Conservation (phyloP, 1,139 yeast genomes). For the Saccharomyces pastorianus region DNA sequence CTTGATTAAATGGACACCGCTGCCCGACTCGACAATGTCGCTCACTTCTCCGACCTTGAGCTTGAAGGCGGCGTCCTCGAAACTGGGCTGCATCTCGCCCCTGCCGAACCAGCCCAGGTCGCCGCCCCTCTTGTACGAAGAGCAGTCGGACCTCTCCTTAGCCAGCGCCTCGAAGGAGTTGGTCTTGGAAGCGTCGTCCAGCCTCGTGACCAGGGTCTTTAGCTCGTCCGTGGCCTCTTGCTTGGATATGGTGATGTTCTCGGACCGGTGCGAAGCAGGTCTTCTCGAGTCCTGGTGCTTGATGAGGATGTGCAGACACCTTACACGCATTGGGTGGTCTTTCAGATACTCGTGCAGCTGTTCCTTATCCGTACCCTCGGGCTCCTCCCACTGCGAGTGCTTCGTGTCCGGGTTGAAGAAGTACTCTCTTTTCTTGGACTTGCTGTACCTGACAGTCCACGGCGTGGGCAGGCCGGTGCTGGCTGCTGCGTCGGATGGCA, state of each 20-base stretch:
- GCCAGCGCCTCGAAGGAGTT: conserved; percentile 65
- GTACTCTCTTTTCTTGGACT: conserved; percentile 78
- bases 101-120: conserved; percentile 83
- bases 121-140: conserved; percentile 80
- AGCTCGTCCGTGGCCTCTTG: conserved; percentile 74
- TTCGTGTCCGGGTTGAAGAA: conserved; percentile 62
- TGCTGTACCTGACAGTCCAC: conserved; percentile 77
- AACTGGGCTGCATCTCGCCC: conserved; percentile 92
- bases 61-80: conserved; percentile 79
- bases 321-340: conserved; percentile 51
- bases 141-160: conserved; percentile 76
- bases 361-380: conserved; percentile 67
- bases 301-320: conserved; percentile 66
- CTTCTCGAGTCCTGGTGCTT: conserved; percentile 80
- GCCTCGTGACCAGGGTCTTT: conserved; percentile 52
- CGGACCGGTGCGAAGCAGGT: conserved; percentile 86
- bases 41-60: conserved; percentile 79
- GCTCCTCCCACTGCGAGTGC: conserved; percentile 87
- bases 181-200: conserved; percentile 48
- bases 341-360: conserved; percentile 50
- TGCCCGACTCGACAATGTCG: conserved; percentile 76
- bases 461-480: conserved; percentile 71
- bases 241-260: conserved; percentile 64
- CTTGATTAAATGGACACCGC: conserved; percentile 84
- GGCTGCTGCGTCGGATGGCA: neutral